Evolutionary conservation across 148 eudicot species (phyloP).

Genomic region (Talinum fruticosum): DNA sequence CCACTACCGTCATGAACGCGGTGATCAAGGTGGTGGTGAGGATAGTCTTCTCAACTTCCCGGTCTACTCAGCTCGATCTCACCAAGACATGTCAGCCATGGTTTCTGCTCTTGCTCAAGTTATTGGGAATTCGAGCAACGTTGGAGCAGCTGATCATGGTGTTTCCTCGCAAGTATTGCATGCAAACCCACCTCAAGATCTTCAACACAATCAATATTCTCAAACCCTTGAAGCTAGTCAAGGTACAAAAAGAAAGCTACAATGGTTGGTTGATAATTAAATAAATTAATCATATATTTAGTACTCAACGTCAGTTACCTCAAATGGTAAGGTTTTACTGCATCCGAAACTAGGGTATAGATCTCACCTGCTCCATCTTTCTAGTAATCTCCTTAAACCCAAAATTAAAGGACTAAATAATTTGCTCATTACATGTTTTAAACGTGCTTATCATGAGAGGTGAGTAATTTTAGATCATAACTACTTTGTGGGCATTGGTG

Average conservation of each 20-base stretch:
- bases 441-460: background rate
- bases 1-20: background rate
- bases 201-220: background rate
- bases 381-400: background rate
- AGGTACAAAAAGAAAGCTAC: too few species aligned
- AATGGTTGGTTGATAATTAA: too few species aligned
- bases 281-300: too few species aligned
- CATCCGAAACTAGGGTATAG: background rate
- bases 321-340: background rate
- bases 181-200: constrained; percentile 18
- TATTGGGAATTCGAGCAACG: constrained; percentile 28
- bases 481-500: background rate
- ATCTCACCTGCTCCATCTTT: background rate
- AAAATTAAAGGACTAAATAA: background rate
- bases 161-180: background rate
- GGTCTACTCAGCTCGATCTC: constrained; percentile 44
- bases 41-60: constrained; percentile 29
- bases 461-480: background rate
- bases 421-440: background rate
- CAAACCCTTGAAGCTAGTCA: constrained; percentile 11
- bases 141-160: background rate
- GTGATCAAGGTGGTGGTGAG: background rate
- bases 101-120: constrained; percentile 63
- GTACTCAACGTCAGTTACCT: background rate
- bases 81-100: constrained; percentile 56